A percentile compares a stretch with the other conserved stretches of the same genome.
phyloP scores from a whole-genome alignment of 257 asterid species.

The Przewalskia tangutica region DNA sequence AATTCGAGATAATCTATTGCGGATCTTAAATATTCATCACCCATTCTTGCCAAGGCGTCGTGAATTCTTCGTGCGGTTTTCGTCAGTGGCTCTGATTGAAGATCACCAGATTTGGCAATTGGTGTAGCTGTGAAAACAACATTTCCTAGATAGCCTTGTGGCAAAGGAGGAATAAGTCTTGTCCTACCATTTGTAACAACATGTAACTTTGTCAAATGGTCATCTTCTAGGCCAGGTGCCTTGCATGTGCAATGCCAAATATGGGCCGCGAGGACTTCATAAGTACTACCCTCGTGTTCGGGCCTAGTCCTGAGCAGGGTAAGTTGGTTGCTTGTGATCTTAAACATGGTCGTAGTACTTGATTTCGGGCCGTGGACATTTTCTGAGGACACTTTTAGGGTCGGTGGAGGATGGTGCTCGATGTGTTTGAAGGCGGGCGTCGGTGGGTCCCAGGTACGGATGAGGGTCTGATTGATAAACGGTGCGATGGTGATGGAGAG shows the following conservation, averaged over 20 bases:
- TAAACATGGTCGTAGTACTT: conserved; percentile 10
- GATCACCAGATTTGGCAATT: not conserved
- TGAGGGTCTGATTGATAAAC: conserved; percentile 26
- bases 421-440: conserved; percentile 8
- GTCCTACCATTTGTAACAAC: conserved; percentile 55
- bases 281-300: conserved; percentile 33
- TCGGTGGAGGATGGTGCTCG: conserved; percentile 22
- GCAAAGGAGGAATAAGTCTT: conserved; percentile 44
- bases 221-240: conserved; percentile 40
- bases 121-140: not conserved
- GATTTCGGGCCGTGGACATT: not conserved
- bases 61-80: not conserved
- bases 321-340: conserved; percentile 16
- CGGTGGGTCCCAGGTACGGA: conserved; percentile 23
- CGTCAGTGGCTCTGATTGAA: not conserved
- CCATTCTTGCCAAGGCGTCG: not conserved
- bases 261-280: conserved; percentile 62
- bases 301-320: conserved; percentile 10
- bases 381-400: not conserved
- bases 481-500: conserved; percentile 25
- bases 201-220: conserved; percentile 47
- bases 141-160: conserved; percentile 21
- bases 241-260: conserved; percentile 64
- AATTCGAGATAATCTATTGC: conserved; percentile 6
- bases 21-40: not conserved